These are phyloP conservation scores for Thelephora terrestris DNA, from an alignment of 1,284 basidiomycete genomes.

Conservation along the genomic window DNA sequence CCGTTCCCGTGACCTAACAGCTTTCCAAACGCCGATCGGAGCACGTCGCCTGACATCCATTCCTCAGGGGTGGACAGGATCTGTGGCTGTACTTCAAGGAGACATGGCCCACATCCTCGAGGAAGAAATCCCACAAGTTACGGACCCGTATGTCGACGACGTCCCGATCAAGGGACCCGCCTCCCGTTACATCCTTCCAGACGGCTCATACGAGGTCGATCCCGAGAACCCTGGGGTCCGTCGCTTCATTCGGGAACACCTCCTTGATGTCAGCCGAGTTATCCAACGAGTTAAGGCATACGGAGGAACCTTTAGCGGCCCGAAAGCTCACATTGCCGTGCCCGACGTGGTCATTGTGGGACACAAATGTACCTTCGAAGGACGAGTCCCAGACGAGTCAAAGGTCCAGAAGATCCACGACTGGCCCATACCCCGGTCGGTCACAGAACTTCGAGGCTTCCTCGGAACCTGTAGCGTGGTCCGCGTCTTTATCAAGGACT, in stretches of 20 bases:
- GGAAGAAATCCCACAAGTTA: constrained; percentile 24
- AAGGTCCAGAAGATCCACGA: constrained; percentile 21
- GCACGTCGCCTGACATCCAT: constrained; percentile 17
- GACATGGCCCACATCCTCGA: constrained; percentile 26
- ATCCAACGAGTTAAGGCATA: constrained; percentile 19
- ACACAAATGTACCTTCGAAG: constrained; percentile 16
- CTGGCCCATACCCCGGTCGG: constrained; percentile 18
- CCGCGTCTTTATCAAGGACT: constrained; percentile 23
- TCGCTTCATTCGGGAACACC: constrained; percentile 24
- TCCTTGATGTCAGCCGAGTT: constrained; percentile 20
- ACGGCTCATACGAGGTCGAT: constrained; percentile 16
- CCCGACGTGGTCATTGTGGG: constrained; percentile 12
- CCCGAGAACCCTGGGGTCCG: constrained; percentile 23
- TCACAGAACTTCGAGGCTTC: constrained; percentile 24
- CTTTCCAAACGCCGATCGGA: constrained; percentile 13
- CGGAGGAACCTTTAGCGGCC: constrained; percentile 16
- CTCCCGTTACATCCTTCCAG: constrained; percentile 12
- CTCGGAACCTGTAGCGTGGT: constrained; percentile 22
- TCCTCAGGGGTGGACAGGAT: constrained; percentile 33
- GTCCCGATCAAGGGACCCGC: constrained; percentile 16
- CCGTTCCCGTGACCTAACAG: constrained; percentile 20
- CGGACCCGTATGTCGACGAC: constrained; percentile 25
- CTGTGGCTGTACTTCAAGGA: constrained; percentile 26
- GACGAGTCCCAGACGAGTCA: constrained; percentile 17
- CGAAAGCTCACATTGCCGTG: constrained; percentile 14